Evolutionary conservation across 495 filamentous ascomycete genomes (phyloP), one percentile per base, ranked within the genome.

Genomic region (Hyaloscypha finlandica): DNA sequence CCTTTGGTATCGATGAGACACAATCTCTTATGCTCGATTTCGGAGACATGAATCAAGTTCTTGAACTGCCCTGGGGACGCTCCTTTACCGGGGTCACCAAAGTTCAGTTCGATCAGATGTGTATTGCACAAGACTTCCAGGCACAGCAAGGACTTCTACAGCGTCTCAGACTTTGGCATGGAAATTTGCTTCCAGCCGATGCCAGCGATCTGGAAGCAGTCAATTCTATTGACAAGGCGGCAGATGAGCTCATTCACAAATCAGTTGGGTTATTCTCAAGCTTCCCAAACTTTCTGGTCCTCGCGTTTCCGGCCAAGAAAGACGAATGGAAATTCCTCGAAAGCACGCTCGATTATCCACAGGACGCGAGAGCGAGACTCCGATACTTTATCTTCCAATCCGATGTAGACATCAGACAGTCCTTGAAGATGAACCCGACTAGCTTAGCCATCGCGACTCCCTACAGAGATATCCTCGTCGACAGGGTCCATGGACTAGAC

Each of bases 91-190:
- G 12, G 22, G 20, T 65, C 4, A 11, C 54, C 0, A 64, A 59
- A 5, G 33, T 74, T 8, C 29, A 19, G 8, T 70, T 74, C 55
- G 54, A 59, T 20, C 22, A 67, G n/a, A 55, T 66, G 8, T 74
- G 72, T 32, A 60, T 71, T n/a, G 63, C 62, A 8, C 67, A 68
- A 64, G 72, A 74, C 54, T 68, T 74, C 19, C 19, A 54, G 20
- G 33, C 64, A 30, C 61, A 56, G 9, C 39, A 39, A 32, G 39
- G 48, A 6, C 19, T 42, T 25, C 29, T 61, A n/a, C 25, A 64
- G 33, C 22, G 29, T 31, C 52, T 30, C 19, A 4, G 42, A 29
- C 39, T 67, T n/a, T 66, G 63, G 61, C 31, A 66, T 29, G 67
- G 67, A 8, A 62, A 51, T 42, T 54, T 70, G 6, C 4, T 58